These are phyloP conservation scores for Hirsutella rhossiliensis DNA, from an alignment of 2,329 filamentous ascomycete species.

Conservation along the genomic window DNA sequence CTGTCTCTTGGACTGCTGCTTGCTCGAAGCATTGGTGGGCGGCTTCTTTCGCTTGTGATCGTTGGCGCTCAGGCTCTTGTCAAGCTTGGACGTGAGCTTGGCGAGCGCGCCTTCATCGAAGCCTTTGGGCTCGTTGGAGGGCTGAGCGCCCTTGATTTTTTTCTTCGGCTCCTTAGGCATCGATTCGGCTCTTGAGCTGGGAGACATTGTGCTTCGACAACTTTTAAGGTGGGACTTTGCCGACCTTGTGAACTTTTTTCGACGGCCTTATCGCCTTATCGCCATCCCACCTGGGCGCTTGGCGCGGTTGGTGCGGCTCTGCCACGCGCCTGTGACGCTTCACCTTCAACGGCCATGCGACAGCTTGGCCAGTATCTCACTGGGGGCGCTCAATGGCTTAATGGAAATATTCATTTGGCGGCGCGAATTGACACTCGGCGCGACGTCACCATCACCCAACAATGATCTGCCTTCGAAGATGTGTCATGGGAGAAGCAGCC, in stretches of 20 bases:
- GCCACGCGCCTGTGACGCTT: not conserved
- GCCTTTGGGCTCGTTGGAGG: constrained; percentile 8
- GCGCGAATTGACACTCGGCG: not conserved
- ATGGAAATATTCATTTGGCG: too few relatives aligned
- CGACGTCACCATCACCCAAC: constrained; percentile 1
- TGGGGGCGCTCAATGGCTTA: too few relatives aligned
- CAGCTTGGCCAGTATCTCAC: not conserved
- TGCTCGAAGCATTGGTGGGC: constrained; percentile 18
- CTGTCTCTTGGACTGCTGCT: constrained; percentile 25
- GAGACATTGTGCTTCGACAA: not conserved
- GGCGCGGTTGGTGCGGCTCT: not conserved
- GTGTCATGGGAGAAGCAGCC: constrained; percentile 3
- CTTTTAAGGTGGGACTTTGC: constrained; percentile 1
- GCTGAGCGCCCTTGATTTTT: constrained; percentile 19
- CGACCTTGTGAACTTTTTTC: constrained; percentile 6
- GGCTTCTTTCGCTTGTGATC: constrained; percentile 34
- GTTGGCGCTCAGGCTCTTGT: constrained; percentile 32
- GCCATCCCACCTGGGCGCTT: not conserved
- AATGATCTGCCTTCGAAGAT: constrained; percentile 5
- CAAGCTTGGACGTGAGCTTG: constrained; percentile 44
- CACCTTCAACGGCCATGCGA: not conserved
- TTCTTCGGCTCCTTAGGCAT: constrained; percentile 26
- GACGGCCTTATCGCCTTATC: not conserved
- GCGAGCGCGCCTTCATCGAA: constrained; percentile 40
- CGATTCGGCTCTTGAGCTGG: not conserved